Evolutionary conservation across 1,139 yeast species (phyloP), one percentile per base, ranked within the genome.

Genomic region (Candida labiduridarum): DNA sequence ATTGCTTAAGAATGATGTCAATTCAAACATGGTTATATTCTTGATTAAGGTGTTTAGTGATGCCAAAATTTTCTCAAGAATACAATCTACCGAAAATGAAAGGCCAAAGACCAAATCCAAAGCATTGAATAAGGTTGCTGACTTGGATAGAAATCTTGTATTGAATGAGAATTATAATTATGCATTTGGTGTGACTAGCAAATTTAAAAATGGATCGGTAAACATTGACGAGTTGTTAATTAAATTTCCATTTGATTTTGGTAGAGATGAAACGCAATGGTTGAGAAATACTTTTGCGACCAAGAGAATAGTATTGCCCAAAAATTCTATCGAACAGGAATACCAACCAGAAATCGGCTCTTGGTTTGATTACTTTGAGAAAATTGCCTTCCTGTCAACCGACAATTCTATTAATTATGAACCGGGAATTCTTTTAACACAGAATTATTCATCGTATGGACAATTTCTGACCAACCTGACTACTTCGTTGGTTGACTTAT

Each of bases 401-500:
- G 69, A 62, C 41, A 63, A 65, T 47, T 64, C 69, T 12, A 60
- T 76, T 18, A 66, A 65, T 41, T 67, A 67, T 54, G 81, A 76
- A 51, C 74, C 79, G 0, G 59, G 61, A n/a, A 53, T 66, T 3
- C 60, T 64, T 22, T 56, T 74, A 35, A 57, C 65, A 38, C 65
- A 64, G 18, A 60, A 60, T 25, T 69, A 71, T 53, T 71, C 76
- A 0, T 41, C 56, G 4, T 51, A 53, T 15, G 62, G 66, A n/a
- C 51, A 56, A 18, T 65, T 56, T 52, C 63, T 78, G 2, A 55
- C 76, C 0, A 61, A 59, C 15, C 63, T 80, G 11, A 64, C 73
- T 1, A 83, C 86, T 0, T 77, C 89, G 25, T 75, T 88, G 11
- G 80, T 90, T 19, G 97, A 94, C 66, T 67, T 82, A 1, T 85